These are phyloP conservation scores for Pythium apleroticum DNA, from an alignment of 352 stramenopile species.

Conservation along the genomic window DNA sequence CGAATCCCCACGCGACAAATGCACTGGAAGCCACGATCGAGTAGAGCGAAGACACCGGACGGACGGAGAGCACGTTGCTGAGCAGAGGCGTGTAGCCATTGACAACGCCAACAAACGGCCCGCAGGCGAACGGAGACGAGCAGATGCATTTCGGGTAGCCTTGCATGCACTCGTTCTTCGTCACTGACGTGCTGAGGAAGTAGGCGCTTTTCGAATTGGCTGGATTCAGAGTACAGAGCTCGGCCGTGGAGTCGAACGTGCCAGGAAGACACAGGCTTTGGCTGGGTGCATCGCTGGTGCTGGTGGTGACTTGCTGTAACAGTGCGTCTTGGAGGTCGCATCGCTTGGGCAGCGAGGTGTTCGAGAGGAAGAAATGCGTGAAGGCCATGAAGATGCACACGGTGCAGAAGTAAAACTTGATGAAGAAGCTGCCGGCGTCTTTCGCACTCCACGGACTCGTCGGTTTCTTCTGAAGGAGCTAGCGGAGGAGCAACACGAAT, in stretches of 20 bases:
- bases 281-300: conserved; percentile 5
- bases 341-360: conserved; percentile 47
- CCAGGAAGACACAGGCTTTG: conserved; percentile 30
- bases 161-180: conserved; percentile 30
- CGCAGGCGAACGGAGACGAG: conserved; percentile 42
- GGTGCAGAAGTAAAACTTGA: conserved; percentile 86
- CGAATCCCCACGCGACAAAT: conserved; percentile 39
- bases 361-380: conserved; percentile 62
- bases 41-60: conserved; percentile 37
- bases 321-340: conserved; percentile 55
- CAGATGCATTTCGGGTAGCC: conserved; percentile 70
- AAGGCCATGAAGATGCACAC: conserved; percentile 60
- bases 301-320: conserved; percentile 1
- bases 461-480: conserved; percentile 76
- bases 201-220: conserved; percentile 39
- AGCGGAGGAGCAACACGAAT: too few species aligned
- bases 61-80: conserved; percentile 29
- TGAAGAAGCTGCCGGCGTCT: conserved; percentile 80
- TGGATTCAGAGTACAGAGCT: conserved; percentile 36
- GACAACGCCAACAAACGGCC: conserved; percentile 43
- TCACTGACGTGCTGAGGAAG: conserved; percentile 29
- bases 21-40: conserved; percentile 37
- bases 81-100: conserved; percentile 51
- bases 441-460: conserved; percentile 70
- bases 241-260: conserved; percentile 33